phyloP scores from a whole-genome alignment of 106 monocot genomes.

The Allium fistulosum region DNA sequence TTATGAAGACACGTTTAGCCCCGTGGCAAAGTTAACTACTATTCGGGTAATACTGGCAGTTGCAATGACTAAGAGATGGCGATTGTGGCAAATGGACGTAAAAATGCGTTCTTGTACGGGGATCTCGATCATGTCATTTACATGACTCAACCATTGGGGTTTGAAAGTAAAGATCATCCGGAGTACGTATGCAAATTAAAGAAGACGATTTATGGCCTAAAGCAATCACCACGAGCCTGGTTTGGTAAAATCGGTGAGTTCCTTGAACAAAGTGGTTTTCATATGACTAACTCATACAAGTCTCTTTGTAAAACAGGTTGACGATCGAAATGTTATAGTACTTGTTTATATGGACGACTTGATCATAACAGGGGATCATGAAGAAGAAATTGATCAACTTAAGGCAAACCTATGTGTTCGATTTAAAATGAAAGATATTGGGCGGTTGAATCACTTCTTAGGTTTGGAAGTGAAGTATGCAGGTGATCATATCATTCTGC shows the following conservation, averaged over 20 bases:
- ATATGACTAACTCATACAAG: not conserved
- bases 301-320: not conserved
- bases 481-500: not conserved
- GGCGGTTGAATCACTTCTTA: slow-evolving; percentile 2
- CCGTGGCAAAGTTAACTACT: not conserved
- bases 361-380: not conserved
- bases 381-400: not conserved
- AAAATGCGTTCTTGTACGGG: not conserved
- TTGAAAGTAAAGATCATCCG: not conserved
- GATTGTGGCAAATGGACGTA: not conserved
- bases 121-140: not conserved
- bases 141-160: not conserved
- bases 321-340: not conserved
- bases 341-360: not conserved
- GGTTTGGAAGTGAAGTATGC: slow-evolving; percentile 6
- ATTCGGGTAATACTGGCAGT: not conserved
- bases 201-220: not conserved
- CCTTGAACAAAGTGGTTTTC: not conserved
- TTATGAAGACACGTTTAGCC: slow-evolving; percentile 1
- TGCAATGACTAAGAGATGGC: not conserved
- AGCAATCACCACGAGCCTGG: not conserved
- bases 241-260: not conserved
- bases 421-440: slow-evolving; percentile 1
- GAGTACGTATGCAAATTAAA: not conserved
- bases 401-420: not conserved